A percentile compares a stretch with the other conserved stretches of the same genome.
These are phyloP conservation scores for Alternaria arborescens DNA, from an alignment of 2,329 filamentous ascomycete genomes.

Conservation along the genomic window DNA sequence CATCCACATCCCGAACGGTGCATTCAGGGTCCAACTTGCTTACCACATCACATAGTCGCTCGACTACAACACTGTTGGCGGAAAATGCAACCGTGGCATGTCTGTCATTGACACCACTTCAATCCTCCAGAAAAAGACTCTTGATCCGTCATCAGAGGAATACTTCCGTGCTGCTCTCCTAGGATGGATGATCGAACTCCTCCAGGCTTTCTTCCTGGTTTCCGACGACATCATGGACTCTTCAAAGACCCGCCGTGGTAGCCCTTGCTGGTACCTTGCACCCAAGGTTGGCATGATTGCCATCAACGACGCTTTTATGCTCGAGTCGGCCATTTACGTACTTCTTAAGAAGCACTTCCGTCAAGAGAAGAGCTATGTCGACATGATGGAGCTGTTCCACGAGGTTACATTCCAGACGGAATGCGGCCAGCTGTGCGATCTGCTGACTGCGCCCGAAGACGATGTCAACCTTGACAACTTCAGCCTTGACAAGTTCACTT, in stretches of 20 bases:
- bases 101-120: constrained; percentile 92
- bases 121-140: constrained; percentile 75
- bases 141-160: constrained; percentile 73
- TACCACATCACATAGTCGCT: constrained; percentile 67
- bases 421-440: constrained; percentile 90
- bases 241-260: constrained; percentile 91
- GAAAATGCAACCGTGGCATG: constrained; percentile 99
- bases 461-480: constrained; percentile 93
- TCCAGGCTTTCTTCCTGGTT: constrained; percentile 98
- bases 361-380: constrained; percentile 84
- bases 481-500: constrained; percentile 91
- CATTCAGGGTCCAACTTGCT: constrained; percentile 21
- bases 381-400: constrained; percentile 95
- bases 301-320: constrained; percentile 98
- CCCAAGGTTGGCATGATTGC: constrained; percentile 91
- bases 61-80: constrained; percentile 85
- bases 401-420: constrained; percentile 94
- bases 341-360: constrained; percentile 95
- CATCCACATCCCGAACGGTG: constrained; percentile 2
- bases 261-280: constrained; percentile 96
- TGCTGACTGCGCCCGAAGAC: constrained; percentile 95
- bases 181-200: constrained; percentile 97
- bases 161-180: constrained; percentile 88
- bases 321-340: constrained; percentile 88
- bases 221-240: constrained; percentile 99